Base-by-base conservation (phyloP, 352 stramenopile genomes). In the Phytophthora multivora region DNA sequence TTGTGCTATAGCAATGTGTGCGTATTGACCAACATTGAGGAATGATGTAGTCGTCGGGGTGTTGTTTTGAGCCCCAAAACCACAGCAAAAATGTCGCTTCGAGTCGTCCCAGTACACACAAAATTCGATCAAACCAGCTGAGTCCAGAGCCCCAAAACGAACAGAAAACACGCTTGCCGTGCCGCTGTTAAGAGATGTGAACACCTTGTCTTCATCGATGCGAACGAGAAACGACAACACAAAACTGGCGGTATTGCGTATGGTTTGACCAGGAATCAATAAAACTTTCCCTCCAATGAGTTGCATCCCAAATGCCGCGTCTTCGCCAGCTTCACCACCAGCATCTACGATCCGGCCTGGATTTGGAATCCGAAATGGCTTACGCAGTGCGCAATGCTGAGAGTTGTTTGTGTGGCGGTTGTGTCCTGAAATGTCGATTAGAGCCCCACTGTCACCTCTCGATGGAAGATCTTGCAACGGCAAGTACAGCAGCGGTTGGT, bases 371-470 rank as follows among this genome's bases (percentile, higher is more conserved):
- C 50, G 53, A 31, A 91, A 93, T 15, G 81, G 81, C 26, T 93
- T 93, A 15, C 67, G 69, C 36, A 89, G 51, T 6, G 78, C 64
- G 30, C 69, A 79, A 18, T 46, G 8, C 5, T 58, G 21, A 3
- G 25, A 46, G 39, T 77, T 81, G 0, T 64, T n/a, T 10, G 51
- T 49, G 49, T 91, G 81, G 36, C 76, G 63, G 3, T 59, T 56
- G 43, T 82, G 43, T 7, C 84, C 77, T 19, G 84, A 93, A 21
- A 79, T 61, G 26, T 93, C 84, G 6, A 86, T 61, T 0, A 91
- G 55, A 47, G 56, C 51, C 28, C 45, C 53, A 5, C 3, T 57
- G 11, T 18, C 23, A 13, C 18, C 35, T n/a, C 42, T 12, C 7
- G 55, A 47, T 47, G 63, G 57, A 0, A 61, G 40, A 50, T 93